Percentiles rank a stretch among this genome's conserved stretches.
phyloP scores from a whole-genome alignment of 179 eudicot species.

The Silene noctiflora region DNA sequence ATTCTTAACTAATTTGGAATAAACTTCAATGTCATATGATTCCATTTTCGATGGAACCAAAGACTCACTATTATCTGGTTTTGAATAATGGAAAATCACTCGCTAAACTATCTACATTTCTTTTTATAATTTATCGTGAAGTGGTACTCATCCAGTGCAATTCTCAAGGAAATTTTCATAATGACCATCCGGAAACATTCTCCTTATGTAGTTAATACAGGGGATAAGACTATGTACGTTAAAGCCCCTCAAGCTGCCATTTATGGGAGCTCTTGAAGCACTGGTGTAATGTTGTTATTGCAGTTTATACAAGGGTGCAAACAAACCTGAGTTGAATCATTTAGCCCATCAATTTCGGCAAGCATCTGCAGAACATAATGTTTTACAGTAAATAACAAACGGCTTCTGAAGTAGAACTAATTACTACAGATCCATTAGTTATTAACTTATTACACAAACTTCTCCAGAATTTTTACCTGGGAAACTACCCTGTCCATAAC shows the following conservation, averaged over 20 bases:
- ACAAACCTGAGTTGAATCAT: slow-evolving; percentile 82
- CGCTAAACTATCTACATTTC: too few relatives aligned
- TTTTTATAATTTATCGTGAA: too few relatives aligned
- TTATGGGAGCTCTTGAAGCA: not conserved
- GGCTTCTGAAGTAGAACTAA: not conserved
- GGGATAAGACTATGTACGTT: not conserved
- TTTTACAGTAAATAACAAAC: slow-evolving; percentile 12
- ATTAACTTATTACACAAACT: slow-evolving; percentile 5
- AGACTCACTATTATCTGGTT: too few relatives aligned
- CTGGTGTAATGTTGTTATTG: not conserved
- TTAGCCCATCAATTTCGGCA: slow-evolving; percentile 96
- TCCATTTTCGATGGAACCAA: too few relatives aligned
- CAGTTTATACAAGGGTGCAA: slow-evolving; percentile 7
- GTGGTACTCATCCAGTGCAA: too few relatives aligned
- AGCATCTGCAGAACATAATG: slow-evolving; percentile 64
- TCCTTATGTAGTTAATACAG: not conserved
- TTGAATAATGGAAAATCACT: too few relatives aligned
- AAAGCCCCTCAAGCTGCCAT: not conserved
- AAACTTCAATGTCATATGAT: not conserved
- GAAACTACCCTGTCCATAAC: slow-evolving; percentile 99
- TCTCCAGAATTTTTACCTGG: slow-evolving; percentile 51
- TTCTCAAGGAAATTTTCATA: too few relatives aligned
- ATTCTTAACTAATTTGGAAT: not conserved
- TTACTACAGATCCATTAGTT: not conserved
- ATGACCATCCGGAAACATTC: not conserved